These are phyloP conservation scores for baker's yeast (Saccharomyces cerevisiae) DNA, from an alignment of 805 yeast genomes.

Conservation along the genomic window DNA sequence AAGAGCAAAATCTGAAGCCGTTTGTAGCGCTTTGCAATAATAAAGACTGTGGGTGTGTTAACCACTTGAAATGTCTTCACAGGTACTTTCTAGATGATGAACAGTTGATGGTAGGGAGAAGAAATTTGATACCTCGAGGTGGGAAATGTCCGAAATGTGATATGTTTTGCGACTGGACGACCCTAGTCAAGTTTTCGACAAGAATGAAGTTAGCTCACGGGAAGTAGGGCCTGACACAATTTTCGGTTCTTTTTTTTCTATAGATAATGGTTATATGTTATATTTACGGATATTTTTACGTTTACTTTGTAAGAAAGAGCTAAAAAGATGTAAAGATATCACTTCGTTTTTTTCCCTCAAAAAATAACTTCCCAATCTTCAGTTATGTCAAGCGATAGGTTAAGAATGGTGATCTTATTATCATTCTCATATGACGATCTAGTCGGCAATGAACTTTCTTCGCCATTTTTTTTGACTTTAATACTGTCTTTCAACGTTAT, in stretches of 20 bases:
- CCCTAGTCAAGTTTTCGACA: constrained; percentile 22
- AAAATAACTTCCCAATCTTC: constrained; percentile 41
- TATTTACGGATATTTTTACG: neutral
- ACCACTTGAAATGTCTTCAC: constrained; percentile 38
- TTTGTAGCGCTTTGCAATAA: constrained; percentile 31
- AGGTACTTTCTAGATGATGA: constrained; percentile 13
- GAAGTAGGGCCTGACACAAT: neutral
- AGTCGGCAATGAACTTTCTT: constrained; percentile 33
- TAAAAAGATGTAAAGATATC: neutral
- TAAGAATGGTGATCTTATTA: constrained; percentile 33
- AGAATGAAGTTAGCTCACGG: constrained; percentile 9
- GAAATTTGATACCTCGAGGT: constrained; percentile 21
- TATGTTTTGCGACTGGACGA: constrained; percentile 24
- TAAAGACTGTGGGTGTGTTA: constrained; percentile 25
- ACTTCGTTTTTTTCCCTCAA: constrained; percentile 2
- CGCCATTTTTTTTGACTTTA: constrained; percentile 32
- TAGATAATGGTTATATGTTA: constrained; percentile 1
- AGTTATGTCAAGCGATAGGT: constrained; percentile 43
- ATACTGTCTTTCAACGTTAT: constrained; percentile 5
- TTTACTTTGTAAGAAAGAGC: neutral
- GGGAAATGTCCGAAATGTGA: constrained; percentile 29
- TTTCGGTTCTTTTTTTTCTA: neutral
- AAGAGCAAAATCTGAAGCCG: constrained; percentile 24
- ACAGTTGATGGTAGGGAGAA: constrained; percentile 6
- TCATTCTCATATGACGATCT: constrained; percentile 5